Conservation (phyloP, 768 basidiomycete species). For the Naganishia antarctica region DNA sequence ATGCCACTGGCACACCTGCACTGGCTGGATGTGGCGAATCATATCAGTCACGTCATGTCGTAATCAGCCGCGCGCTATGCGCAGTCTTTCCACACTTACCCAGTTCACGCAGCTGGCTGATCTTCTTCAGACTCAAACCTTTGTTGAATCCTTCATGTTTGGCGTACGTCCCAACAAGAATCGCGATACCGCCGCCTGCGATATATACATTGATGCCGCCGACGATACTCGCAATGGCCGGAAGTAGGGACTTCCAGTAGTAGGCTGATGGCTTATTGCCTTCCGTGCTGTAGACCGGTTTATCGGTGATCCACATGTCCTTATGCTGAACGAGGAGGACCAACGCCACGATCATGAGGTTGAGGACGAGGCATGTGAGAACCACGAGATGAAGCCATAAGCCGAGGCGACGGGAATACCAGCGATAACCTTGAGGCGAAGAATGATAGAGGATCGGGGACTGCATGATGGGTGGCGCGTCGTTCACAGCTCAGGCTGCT, state of each 20-base stretch:
- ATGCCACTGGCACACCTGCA: not conserved
- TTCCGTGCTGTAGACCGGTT: conserved; percentile 4
- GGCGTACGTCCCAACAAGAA: conserved; percentile 12
- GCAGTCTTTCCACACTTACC: conserved; percentile 4
- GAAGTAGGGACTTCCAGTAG: conserved; percentile 13
- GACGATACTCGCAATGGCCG: conserved; percentile 6
- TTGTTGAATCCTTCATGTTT: conserved; percentile 12
- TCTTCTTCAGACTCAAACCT: conserved; percentile 15
- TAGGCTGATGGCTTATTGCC: conserved; percentile 7
- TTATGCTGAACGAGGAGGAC: conserved; percentile 18
- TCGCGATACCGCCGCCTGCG: conserved; percentile 1
- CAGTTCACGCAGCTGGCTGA: conserved; percentile 1
- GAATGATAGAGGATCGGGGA: conserved; percentile 15
- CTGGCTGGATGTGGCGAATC: not conserved
- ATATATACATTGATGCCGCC: conserved; percentile 13
- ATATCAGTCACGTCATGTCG: too few species aligned
- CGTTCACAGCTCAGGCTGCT: too few species aligned
- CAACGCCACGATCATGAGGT: conserved; percentile 8
- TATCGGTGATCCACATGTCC: conserved; percentile 1
- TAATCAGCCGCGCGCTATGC: too few species aligned
- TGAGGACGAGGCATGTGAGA: conserved; percentile 1
- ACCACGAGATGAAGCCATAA: conserved; percentile 7
- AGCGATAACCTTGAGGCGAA: conserved; percentile 8
- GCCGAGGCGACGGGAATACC: conserved; percentile 8
- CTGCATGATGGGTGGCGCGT: conserved; percentile 15